Evolutionary conservation across 148 eudicot species (phyloP), one percentile per base, ranked within the genome.

Genomic region (Polygonum maritimum): DNA sequence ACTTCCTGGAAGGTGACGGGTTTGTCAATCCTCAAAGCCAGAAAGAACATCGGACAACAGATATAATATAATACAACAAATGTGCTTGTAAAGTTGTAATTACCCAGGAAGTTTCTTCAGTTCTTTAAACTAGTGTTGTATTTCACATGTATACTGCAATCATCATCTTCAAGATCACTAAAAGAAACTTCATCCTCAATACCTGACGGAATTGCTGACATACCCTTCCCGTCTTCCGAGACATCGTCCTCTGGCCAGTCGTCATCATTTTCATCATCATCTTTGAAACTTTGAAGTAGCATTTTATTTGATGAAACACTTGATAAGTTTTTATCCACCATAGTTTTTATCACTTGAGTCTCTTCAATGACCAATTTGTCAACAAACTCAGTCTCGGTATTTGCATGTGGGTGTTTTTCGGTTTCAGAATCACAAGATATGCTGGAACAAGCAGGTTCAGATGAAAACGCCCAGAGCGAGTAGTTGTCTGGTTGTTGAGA

Each of bases 121-220:
- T 74, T 83, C 63, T 73, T 44, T 7, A 71, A 40, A 31, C 73
- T 78, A 65, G 60, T 74, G 65, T 89, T 87, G 58, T 83, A 76
- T 87, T 84, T 85, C 35, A 80, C 54, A 49, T 91, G 94, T 81
- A 86, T 74, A 58, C 83, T 85, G 75, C 86, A 87, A 81, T 93
- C 98, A 77, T 93, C 92, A 39, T 90, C 98, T 80, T 93, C 98
- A 48, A 93, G 92, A 86, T 93, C 98, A 82, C 97, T 94, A 79
- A 94, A 94, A 22, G 97, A 91, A 40, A 94, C 85, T 54, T 91
- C 98, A 55, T 94, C 98, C 31, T 84, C 91, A 35, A 87, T 82
- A 48, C 88, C 90, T 5, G 81, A 49, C 44, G 77, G 16, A 18
- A 81, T 80, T 48, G 84, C 75, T 38, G 81, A 62, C 40, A 77